Conservation (phyloP, 2,329 filamentous ascomycete genomes). For the Coniochaeta ligniaria region DNA sequence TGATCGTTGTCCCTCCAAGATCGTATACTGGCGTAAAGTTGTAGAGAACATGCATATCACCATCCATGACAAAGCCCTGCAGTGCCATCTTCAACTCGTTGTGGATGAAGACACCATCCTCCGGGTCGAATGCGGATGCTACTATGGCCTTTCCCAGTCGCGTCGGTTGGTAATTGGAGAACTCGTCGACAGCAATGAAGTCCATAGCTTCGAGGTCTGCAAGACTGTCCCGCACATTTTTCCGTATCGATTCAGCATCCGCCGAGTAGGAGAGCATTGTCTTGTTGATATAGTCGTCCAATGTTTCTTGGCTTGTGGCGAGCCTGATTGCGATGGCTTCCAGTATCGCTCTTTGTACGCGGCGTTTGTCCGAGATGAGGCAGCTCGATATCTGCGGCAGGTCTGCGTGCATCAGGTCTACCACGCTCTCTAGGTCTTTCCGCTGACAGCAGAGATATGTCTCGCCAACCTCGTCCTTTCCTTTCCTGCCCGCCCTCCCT, state of each 20-base stretch:
- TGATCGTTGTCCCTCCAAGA: constrained; percentile 41
- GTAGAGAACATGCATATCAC: constrained; percentile 74
- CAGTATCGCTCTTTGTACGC: constrained; percentile 63
- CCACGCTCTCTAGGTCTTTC: constrained; percentile 60
- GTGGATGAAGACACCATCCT: constrained; percentile 68
- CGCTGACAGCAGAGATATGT: constrained; percentile 69
- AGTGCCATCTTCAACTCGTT: constrained; percentile 61
- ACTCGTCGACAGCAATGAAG: constrained; percentile 44
- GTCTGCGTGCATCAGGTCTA: constrained; percentile 65
- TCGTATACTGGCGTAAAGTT: constrained; percentile 68
- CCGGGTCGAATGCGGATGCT: constrained; percentile 63
- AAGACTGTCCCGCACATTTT: constrained; percentile 52
- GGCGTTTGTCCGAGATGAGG: constrained; percentile 51
- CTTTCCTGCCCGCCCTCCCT: constrained; percentile 69
- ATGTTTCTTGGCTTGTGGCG: constrained; percentile 55
- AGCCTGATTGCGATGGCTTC: constrained; percentile 64
- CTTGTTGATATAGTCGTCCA: constrained; percentile 61
- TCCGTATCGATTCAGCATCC: constrained; percentile 38
- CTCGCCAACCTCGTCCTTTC: constrained; percentile 70
- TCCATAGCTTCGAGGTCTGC: constrained; percentile 46
- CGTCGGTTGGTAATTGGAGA: constrained; percentile 52
- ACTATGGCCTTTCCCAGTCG: constrained; percentile 64
- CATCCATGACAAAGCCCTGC: constrained; percentile 70
- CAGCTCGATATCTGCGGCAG: constrained; percentile 64
- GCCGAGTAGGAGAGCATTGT: constrained; percentile 58